phyloP scores from a whole-genome alignment of 306 rosid genomes.

The Cercis canadensis region DNA sequence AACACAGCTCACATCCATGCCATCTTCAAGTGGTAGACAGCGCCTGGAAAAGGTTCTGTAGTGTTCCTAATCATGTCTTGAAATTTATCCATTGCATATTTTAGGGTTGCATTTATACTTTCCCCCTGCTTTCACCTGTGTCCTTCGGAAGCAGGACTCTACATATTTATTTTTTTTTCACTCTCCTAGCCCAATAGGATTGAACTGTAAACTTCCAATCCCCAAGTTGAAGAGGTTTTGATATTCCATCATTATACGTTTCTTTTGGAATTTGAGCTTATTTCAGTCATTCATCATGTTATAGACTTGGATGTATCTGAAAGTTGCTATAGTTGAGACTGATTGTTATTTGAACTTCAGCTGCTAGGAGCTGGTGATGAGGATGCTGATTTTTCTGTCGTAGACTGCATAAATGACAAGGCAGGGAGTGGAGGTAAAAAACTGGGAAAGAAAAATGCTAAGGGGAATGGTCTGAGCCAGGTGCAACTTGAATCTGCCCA shows the following conservation, averaged over 20 bases:
- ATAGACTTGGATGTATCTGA: neutral
- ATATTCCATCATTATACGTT: neutral
- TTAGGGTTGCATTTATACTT: conserved; percentile 1
- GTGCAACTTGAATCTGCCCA: conserved; percentile 42
- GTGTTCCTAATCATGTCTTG: conserved; percentile 19
- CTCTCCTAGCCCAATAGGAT: conserved; percentile 4
- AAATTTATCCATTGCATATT: conserved; percentile 26
- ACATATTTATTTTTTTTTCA: neutral
- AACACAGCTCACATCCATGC: conserved; percentile 76
- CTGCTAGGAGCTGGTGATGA: conserved; percentile 66
- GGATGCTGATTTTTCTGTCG: conserved; percentile 71
- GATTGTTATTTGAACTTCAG: conserved; percentile 47
- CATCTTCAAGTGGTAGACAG: conserved; percentile 75
- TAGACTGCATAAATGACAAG: conserved; percentile 49
- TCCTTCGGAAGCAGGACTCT: neutral
- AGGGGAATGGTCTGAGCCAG: conserved; percentile 42
- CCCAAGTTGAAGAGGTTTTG: too few relatives aligned
- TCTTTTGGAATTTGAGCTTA: conserved; percentile 4
- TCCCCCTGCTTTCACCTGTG: conserved; percentile 14
- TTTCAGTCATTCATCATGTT: conserved; percentile 3
- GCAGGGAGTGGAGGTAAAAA: conserved; percentile 44
- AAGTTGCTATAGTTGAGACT: conserved; percentile 28
- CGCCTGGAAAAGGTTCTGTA: conserved; percentile 73
- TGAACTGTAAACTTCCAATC: conserved; percentile 13
- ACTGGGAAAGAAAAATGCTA: conserved; percentile 51